These are phyloP conservation scores for Parsonsia alboflavescens DNA, from an alignment of 257 asterid species.

Conservation along the genomic window DNA sequence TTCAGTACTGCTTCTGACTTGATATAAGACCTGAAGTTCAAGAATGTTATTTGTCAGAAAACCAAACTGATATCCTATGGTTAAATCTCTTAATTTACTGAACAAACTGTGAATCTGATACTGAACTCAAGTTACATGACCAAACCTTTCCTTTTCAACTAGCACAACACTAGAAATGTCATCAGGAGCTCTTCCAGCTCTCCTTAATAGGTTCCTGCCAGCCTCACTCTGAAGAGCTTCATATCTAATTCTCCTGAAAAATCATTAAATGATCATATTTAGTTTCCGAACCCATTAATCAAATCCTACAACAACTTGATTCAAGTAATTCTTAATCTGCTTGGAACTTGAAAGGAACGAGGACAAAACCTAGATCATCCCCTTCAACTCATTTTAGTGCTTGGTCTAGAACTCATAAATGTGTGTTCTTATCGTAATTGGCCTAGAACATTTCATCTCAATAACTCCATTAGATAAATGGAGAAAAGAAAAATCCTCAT, in stretches of 20 bases:
- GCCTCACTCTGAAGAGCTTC: conserved; percentile 93
- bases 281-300: neutral
- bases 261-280: no score
- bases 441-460: no score
- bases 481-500: neutral
- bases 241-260: conserved; percentile 67
- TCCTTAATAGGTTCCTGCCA: conserved; percentile 73
- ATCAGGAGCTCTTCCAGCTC: conserved; percentile 92
- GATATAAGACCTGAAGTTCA: conserved; percentile 60
- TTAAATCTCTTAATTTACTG: neutral
- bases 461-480: neutral
- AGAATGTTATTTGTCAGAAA: neutral
- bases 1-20: conserved; percentile 88
- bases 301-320: neutral
- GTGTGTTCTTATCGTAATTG: neutral
- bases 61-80: neutral
- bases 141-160: conserved; percentile 75
- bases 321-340: neutral
- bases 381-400: neutral
- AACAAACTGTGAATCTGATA: conserved; percentile 1
- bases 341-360: no score
- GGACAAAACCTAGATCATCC: neutral
- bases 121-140: conserved; percentile 5
- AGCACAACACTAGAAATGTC: conserved; percentile 95
- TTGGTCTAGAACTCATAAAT: no score